Evolutionary conservation across 768 basidiomycete species (phyloP), one percentile per base, ranked within the genome.

Genomic region (Lactarius hatsudake): DNA sequence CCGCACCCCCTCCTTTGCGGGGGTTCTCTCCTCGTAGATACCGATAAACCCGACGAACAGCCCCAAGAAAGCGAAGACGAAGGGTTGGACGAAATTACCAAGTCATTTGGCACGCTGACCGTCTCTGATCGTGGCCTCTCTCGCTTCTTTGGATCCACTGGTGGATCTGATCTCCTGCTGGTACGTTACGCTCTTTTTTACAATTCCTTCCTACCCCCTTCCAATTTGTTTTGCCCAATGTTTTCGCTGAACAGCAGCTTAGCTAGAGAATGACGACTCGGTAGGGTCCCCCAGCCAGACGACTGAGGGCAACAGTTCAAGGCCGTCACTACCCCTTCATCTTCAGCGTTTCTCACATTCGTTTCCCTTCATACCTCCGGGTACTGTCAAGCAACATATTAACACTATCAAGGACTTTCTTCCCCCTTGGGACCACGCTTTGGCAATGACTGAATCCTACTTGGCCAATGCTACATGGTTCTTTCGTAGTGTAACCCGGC

Each of bases 101-200:
- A 86, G 75, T 87, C 87, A 18, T 75, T 88, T 51, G 90, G 90
- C 2, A 90, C 89, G 1, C 78, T 93, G 59, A 87, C 89, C 1
- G 85, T 93, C 51, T 85, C 85, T 3, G 87, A 87, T 62, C 81
- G 82, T 59, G 91, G 89, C 5, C 80, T 85, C 64, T 85, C 84
- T 10, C 88, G 86, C 73, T 92, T 89, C 75, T 89, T 89, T 70
- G 91, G 90, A 28, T 87, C 85, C 45, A 87, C 90, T 15, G 89
- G 87, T 13, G 89, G 89, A 30, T 83, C 90, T 30, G 90, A 92
- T 77, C 74, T 64, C 43, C 59, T 66, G 0, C 48, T 70, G 23
- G 65, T 73, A 54, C 53, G 68, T 54, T 12, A 2, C 26, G 15
- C 15, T n/a, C 6, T 1, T 7, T 17, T 42, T 18, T n/a, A 13